Evolutionary conservation across 2,329 filamentous ascomycete genomes (phyloP).

Genomic region (Neoscytalidium dimidiatum): DNA sequence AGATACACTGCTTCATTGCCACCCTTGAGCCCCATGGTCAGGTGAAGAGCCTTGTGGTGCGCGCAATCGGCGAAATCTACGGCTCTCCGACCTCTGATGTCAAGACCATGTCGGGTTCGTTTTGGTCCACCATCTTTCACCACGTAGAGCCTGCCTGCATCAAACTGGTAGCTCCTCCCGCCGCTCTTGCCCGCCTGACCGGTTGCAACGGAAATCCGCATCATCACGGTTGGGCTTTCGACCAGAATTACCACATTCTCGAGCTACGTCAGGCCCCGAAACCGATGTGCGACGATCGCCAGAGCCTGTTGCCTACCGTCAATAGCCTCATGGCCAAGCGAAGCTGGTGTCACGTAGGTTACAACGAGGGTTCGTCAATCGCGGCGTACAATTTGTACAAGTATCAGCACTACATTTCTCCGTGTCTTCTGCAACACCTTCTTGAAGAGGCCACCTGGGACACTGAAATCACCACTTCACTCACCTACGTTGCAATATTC

Average conservation of each 20-base stretch:
- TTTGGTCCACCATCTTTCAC: conserved; percentile 34
- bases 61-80: conserved; percentile 28
- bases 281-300: neutral
- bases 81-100: neutral
- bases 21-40: conserved; percentile 31
- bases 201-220: conserved; percentile 58
- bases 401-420: conserved; percentile 66
- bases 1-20: conserved; percentile 26
- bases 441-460: neutral
- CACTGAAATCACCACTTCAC: conserved; percentile 39
- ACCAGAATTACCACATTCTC: conserved; percentile 64
- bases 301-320: conserved; percentile 21
- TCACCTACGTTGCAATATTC: conserved; percentile 67
- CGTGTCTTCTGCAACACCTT: conserved; percentile 54
- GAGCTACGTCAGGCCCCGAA: conserved; percentile 37
- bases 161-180: conserved; percentile 57
- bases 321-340: conserved; percentile 57
- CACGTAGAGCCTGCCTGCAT: conserved; percentile 35
- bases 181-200: conserved; percentile 54
- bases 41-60: conserved; percentile 52
- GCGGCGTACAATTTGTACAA: conserved; percentile 71
- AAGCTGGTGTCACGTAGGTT: conserved; percentile 64
- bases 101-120: conserved; percentile 22
- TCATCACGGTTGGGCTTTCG: conserved; percentile 64
- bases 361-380: conserved; percentile 78